Percentiles rank a stretch among this genome's conserved stretches.
Conservation (phyloP, 1,284 basidiomycete species). For the Sanghuangporus weigelae region DNA sequence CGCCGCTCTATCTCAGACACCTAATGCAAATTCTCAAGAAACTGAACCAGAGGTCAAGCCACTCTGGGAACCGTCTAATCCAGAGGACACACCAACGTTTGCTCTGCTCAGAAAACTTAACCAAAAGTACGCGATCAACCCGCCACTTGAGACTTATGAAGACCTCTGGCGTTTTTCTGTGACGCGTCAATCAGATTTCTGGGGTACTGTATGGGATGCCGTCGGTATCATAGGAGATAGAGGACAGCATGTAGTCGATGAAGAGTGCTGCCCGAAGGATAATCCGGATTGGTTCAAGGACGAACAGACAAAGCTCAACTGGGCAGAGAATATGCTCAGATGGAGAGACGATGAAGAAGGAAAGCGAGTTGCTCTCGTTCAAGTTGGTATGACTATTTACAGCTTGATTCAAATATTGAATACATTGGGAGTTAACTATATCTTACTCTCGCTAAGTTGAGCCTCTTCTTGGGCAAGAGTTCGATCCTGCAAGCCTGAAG, state of each 20-base stretch:
- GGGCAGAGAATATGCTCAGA: constrained; percentile 80
- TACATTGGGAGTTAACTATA: not conserved
- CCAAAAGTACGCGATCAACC: constrained; percentile 36
- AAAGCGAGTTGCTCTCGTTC: constrained; percentile 67
- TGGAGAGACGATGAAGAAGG: constrained; percentile 37
- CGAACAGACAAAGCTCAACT: constrained; percentile 57
- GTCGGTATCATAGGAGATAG: constrained; percentile 54
- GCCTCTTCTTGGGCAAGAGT: constrained; percentile 22
- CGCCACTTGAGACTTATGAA: constrained; percentile 49
- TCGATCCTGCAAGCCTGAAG: constrained; percentile 41
- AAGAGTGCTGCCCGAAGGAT: constrained; percentile 50
- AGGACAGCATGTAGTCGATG: constrained; percentile 51
- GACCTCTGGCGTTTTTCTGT: constrained; percentile 74
- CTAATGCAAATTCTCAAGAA: not conserved
- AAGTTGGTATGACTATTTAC: constrained; percentile 46
- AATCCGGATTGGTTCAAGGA: constrained; percentile 76
- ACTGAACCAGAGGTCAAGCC: not conserved
- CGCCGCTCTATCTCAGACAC: not conserved
- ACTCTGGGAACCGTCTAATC: constrained; percentile 1
- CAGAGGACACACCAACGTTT: constrained; percentile 39
- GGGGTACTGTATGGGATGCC: constrained; percentile 76
- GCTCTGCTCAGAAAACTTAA: constrained; percentile 58
- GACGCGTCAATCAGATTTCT: constrained; percentile 59
- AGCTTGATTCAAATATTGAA: not conserved
- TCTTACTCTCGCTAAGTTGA: constrained; percentile 1